A percentile compares a stretch with the other conserved stretches of the same genome.
Evolutionary conservation across 495 filamentous ascomycete species (phyloP).

Genomic region (Neurospora cerealis): DNA sequence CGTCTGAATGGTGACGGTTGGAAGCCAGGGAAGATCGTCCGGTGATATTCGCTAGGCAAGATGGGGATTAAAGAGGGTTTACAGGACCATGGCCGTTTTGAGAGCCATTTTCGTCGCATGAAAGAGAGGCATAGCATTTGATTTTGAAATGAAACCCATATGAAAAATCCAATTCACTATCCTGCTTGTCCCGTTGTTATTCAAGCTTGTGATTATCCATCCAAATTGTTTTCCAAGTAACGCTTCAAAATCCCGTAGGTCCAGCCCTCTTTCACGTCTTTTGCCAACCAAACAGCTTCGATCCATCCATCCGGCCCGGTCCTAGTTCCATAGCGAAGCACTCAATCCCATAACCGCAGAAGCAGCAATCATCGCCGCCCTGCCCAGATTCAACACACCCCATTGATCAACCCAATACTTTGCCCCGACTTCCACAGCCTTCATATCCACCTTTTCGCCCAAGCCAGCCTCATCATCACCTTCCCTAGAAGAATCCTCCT

Average conservation of each 20-base stretch:
- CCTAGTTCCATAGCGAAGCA: constrained; percentile 4
- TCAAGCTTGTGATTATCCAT: neutral
- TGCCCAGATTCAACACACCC: constrained; percentile 43
- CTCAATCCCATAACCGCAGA: constrained; percentile 11
- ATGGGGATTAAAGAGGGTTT: neutral
- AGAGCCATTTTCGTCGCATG: neutral
- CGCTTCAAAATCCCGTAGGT: neutral
- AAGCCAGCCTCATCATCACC: constrained; percentile 2
- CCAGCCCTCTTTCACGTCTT: neutral
- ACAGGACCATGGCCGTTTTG: neutral
- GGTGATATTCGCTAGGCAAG: neutral
- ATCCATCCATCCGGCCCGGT: neutral
- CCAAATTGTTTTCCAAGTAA: neutral
- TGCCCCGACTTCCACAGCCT: constrained; percentile 26
- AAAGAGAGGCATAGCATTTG: neutral
- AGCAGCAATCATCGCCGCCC: constrained; percentile 22
- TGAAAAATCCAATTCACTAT: neutral
- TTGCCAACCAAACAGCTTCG: too few relatives aligned
- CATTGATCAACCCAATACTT: constrained; percentile 44
- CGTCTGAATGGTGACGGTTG: neutral
- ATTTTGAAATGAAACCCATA: neutral
- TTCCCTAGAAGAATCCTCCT: neutral
- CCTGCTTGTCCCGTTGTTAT: neutral
- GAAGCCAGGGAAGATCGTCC: neutral
- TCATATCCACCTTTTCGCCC: constrained; percentile 18